Percentiles rank a stretch among this genome's conserved stretches.
Conservation (phyloP, 345 rosid genomes). For the Eucalyptus polybractea region DNA sequence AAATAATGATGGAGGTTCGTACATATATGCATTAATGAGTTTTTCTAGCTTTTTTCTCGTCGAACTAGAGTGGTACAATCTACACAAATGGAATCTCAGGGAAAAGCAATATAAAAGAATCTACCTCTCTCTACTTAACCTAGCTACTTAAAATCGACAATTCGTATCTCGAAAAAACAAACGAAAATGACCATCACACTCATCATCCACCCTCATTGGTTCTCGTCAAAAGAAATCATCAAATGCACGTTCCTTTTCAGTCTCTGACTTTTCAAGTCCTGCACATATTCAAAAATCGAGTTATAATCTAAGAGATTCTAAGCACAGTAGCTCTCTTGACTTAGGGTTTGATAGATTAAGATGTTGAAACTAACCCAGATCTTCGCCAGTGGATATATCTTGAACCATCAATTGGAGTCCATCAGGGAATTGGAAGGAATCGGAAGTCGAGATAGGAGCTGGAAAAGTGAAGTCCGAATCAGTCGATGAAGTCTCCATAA, state of each 20-base stretch:
- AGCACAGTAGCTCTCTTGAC: neutral
- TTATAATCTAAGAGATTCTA: neutral
- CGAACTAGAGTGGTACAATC: neutral
- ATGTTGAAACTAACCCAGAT: constrained; percentile 26
- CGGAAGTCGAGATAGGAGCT: constrained; percentile 24
- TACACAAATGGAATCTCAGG: neutral
- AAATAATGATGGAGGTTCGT: neutral
- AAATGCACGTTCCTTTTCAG: constrained; percentile 61
- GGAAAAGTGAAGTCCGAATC: constrained; percentile 64
- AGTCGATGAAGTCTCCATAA: constrained; percentile 51
- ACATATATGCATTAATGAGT: neutral
- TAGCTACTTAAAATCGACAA: neutral
- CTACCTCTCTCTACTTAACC: neutral
- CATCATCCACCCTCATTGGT: neutral
- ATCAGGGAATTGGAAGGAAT: constrained; percentile 5
- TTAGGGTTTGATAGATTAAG: neutral
- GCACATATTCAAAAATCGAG: constrained; percentile 11
- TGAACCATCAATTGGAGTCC: constrained; percentile 37
- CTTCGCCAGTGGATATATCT: constrained; percentile 37
- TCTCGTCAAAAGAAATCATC: constrained; percentile 73
- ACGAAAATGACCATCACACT: neutral
- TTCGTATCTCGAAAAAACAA: neutral
- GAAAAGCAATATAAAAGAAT: neutral
- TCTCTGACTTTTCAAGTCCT: constrained; percentile 41
- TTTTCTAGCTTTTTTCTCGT: neutral